A percentile compares a stretch with the other conserved stretches of the same genome.
Evolutionary conservation across 2,329 filamentous ascomycete genomes (phyloP).

Genomic region (Juglanconis sp.): DNA sequence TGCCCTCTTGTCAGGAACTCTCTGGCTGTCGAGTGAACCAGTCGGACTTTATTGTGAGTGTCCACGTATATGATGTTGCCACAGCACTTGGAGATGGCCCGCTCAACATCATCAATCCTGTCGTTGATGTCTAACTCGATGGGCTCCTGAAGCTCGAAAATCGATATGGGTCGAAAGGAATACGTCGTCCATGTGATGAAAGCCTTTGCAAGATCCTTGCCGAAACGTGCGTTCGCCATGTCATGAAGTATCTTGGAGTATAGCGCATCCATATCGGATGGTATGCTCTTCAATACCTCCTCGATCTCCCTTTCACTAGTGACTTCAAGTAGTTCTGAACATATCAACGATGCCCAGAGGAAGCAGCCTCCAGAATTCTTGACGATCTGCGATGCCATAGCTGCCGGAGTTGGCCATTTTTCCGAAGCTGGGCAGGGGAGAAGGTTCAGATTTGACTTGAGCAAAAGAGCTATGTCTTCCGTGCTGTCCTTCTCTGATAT

Average conservation of each 20-base stretch:
- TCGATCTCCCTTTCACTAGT: conserved; percentile 23
- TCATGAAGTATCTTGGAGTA: conserved; percentile 26
- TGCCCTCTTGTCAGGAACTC: conserved; percentile 24
- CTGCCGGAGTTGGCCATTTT: conserved; percentile 3
- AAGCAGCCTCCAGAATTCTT: conserved; percentile 27
- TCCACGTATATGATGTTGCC: conserved; percentile 29
- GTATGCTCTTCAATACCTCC: conserved; percentile 24
- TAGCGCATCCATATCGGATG: conserved; percentile 27
- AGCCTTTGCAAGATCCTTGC: conserved; percentile 24
- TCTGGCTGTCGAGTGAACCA: conserved; percentile 27
- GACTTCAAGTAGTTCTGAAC: conserved; percentile 25
- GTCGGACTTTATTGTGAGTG: conserved; percentile 21
- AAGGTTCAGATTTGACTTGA: conserved; percentile 21
- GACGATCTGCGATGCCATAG: conserved; percentile 23
- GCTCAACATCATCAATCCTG: conserved; percentile 23
- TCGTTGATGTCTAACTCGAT: conserved; percentile 28
- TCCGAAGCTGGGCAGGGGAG: conserved; percentile 19
- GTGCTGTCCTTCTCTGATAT: conserved; percentile 24
- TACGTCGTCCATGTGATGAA: conserved; percentile 27
- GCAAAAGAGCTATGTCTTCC: conserved; percentile 24
- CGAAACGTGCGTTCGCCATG: conserved; percentile 23
- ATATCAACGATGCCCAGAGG: conserved; percentile 28
- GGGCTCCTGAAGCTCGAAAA: conserved; percentile 23
- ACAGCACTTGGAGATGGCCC: conserved; percentile 24
- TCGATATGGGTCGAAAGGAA: conserved; percentile 24